These are phyloP conservation scores for Xanthoconium separans DNA, from an alignment of 1,284 basidiomycete species.

Conservation along the genomic window DNA sequence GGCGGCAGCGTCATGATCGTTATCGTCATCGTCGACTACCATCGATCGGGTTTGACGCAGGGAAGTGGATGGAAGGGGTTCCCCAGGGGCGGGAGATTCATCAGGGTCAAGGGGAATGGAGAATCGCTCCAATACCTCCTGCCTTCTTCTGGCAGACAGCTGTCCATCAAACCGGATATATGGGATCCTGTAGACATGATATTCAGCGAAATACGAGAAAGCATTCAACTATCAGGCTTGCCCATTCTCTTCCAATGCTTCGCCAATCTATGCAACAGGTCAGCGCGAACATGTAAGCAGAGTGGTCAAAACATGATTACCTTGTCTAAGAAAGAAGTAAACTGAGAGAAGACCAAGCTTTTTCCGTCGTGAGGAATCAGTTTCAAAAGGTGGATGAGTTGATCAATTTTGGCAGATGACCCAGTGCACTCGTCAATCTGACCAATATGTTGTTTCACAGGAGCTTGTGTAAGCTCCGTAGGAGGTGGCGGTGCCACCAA, in stretches of 20 bases:
- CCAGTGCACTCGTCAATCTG: constrained; percentile 44
- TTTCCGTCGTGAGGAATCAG: constrained; percentile 72
- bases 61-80: constrained; percentile 12
- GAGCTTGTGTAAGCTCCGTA: constrained; percentile 63
- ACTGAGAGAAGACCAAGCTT: constrained; percentile 83
- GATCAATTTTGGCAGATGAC: constrained; percentile 82
- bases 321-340: constrained; percentile 81
- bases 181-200: constrained; percentile 50
- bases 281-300: not conserved
- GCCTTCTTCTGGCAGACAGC: constrained; percentile 75
- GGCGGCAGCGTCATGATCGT: not conserved
- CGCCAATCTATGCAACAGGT: constrained; percentile 55
- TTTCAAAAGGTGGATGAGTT: constrained; percentile 69
- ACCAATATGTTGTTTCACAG: constrained; percentile 40
- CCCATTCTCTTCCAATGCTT: constrained; percentile 65
- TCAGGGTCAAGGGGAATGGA: constrained; percentile 56
- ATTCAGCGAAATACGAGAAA: constrained; percentile 11
- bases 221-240: constrained; percentile 27
- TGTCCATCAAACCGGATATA: constrained; percentile 82
- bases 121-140: constrained; percentile 76
- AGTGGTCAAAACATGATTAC: constrained; percentile 33
- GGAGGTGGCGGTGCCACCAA: constrained; percentile 70
- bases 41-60: not conserved
- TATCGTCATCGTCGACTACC: constrained; percentile 28
- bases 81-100: constrained; percentile 18